Conservation (phyloP, 805 yeast species). For the Kodamaea restingae region DNA sequence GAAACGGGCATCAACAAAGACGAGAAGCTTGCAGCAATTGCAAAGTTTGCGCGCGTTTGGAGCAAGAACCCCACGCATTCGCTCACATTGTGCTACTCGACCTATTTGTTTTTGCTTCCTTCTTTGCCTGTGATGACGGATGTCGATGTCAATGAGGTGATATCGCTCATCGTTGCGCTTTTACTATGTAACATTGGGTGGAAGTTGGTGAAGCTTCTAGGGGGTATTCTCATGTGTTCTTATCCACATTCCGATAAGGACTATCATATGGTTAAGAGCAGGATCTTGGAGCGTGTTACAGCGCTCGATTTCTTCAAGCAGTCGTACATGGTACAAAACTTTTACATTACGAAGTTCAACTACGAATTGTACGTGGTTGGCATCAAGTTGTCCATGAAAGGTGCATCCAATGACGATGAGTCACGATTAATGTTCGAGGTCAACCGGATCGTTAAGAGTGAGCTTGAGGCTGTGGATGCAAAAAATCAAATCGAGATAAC, state of each 20-base stretch:
- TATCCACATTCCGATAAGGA: constrained; percentile 46
- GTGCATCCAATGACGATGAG: constrained; percentile 74
- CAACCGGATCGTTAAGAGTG: constrained; percentile 36
- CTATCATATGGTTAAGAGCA: constrained; percentile 31
- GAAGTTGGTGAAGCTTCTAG: constrained; percentile 48
- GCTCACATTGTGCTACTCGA: constrained; percentile 41
- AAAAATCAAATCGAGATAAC: constrained; percentile 33
- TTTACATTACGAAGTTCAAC: constrained; percentile 60
- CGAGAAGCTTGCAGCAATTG: constrained; percentile 4
- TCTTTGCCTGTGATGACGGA: constrained; percentile 29
- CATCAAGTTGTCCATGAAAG: constrained; percentile 52
- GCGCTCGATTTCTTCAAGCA: constrained; percentile 50
- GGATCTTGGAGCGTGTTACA: constrained; percentile 44
- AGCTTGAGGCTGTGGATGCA: constrained; percentile 24
- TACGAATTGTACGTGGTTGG: constrained; percentile 57
- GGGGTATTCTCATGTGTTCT: constrained; percentile 50
- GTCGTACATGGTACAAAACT: constrained; percentile 43
- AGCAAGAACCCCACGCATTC: constrained; percentile 43
- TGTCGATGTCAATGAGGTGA: constrained; percentile 41
- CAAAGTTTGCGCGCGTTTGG: constrained; percentile 15
- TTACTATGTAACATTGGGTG: constrained; percentile 48
- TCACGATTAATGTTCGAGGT: constrained; percentile 49
- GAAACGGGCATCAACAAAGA: background rate
- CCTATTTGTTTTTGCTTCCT: constrained; percentile 41
- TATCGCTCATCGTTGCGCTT: constrained; percentile 43